A percentile compares a stretch with the other conserved stretches of the same genome.
Evolutionary conservation across 176 grass and related monocot genomes (phyloP).

Genomic region (Stipa capillata): DNA sequence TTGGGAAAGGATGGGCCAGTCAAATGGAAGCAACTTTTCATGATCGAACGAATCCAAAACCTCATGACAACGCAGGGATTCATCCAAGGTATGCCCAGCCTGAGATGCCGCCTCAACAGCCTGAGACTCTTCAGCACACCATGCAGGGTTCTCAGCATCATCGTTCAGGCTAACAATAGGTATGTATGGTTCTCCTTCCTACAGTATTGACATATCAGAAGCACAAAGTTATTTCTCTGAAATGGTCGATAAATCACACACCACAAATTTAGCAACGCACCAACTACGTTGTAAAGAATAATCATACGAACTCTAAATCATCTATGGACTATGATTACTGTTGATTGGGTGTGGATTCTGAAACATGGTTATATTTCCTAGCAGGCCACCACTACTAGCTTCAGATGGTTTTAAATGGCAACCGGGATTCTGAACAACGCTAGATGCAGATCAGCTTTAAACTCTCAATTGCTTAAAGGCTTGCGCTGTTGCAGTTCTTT

Average conservation of each 20-base stretch:
- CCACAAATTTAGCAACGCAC: neutral
- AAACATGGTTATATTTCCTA: neutral
- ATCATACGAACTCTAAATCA: neutral
- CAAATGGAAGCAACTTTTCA: constrained; percentile 18
- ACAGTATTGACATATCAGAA: neutral
- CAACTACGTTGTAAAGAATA: neutral
- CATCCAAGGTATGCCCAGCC: constrained; percentile 19
- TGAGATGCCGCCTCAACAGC: constrained; percentile 16
- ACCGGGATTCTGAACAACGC: neutral
- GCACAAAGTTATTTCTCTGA: neutral
- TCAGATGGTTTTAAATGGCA: neutral
- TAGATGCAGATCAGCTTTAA: neutral
- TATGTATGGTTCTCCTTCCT: constrained; percentile 13
- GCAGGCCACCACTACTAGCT: neutral
- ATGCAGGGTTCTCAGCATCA: constrained; percentile 31
- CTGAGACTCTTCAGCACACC: constrained; percentile 36
- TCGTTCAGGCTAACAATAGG: constrained; percentile 25
- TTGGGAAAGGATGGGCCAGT: constrained; percentile 30
- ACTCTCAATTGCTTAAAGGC: neutral
- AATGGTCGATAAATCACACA: neutral
- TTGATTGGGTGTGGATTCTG: neutral
- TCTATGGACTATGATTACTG: neutral
- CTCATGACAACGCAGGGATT: constrained; percentile 50
- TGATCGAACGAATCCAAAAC: constrained; percentile 48
- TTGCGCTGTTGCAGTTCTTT: neutral